Percentiles rank a stretch among this genome's conserved stretches.
Conservation (phyloP, 768 basidiomycete species). For the Lepiota venenata region DNA sequence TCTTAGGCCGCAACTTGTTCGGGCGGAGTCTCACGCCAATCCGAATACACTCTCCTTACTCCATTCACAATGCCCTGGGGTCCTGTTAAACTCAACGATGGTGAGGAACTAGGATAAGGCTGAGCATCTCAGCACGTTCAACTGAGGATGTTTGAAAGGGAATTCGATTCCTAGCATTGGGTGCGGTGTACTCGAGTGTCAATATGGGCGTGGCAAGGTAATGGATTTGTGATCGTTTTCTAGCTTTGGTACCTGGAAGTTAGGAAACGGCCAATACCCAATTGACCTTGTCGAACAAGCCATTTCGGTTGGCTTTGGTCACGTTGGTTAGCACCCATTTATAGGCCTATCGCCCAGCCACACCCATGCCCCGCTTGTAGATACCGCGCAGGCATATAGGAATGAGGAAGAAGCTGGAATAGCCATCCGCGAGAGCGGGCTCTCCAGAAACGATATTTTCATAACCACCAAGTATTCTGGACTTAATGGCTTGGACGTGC, state of each 20-base stretch:
- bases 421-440: constrained; percentile 53
- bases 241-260: constrained; percentile 61
- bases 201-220: background rate
- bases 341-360: background rate
- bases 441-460: constrained; percentile 52
- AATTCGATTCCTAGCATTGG: constrained; percentile 49
- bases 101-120: constrained; percentile 26
- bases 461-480: constrained; percentile 69
- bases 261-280: constrained; percentile 53
- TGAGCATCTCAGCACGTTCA: background rate
- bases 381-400: constrained; percentile 59
- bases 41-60: too few species aligned
- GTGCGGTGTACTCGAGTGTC: constrained; percentile 12
- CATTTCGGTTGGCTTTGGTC: constrained; percentile 55
- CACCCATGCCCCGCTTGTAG: constrained; percentile 23
- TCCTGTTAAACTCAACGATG: constrained; percentile 55
- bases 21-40: too few species aligned
- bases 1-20: too few species aligned
- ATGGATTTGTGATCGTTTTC: background rate
- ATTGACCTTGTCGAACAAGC: constrained; percentile 60
- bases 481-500: constrained; percentile 44
- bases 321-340: constrained; percentile 45
- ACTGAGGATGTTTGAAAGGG: constrained; percentile 27
- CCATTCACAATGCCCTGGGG: constrained; percentile 53
- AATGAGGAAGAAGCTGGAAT: constrained; percentile 58